Conservation (phyloP, 345 rosid species). For the Salix suchowensis region DNA sequence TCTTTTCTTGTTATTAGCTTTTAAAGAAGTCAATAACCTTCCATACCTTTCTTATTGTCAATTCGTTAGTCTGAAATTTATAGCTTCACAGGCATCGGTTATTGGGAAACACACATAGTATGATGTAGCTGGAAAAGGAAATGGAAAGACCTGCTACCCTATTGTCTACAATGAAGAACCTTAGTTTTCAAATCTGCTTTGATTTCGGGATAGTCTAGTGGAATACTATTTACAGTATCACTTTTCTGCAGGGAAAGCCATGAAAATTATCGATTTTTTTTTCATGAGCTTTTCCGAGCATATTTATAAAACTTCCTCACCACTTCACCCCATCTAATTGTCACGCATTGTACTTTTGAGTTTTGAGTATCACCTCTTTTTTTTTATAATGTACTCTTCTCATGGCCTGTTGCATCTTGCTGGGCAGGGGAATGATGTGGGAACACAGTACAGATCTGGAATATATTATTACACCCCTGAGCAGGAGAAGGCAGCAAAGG, state of each 20-base stretch:
- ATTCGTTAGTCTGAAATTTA: background rate
- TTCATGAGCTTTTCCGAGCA: background rate
- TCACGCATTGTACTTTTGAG: background rate
- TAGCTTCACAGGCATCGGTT: background rate
- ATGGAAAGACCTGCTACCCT: background rate
- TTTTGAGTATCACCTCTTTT: background rate
- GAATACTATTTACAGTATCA: background rate
- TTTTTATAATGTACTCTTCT: background rate
- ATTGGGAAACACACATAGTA: background rate
- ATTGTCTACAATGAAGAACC: background rate
- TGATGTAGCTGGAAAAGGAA: background rate
- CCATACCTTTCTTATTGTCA: background rate
- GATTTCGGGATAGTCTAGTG: background rate
- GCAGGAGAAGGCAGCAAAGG: conserved; percentile 72
- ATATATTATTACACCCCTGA: conserved; percentile 73
- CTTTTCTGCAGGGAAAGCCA: background rate
- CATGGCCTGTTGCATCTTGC: background rate
- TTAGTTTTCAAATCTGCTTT: background rate
- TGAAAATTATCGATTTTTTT: background rate
- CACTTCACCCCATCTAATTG: background rate
- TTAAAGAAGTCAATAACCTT: too few species aligned
- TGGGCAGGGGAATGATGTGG: conserved; percentile 86
- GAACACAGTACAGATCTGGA: conserved; percentile 89
- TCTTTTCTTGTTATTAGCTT: background rate
- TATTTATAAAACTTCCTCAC: background rate